phyloP scores from a whole-genome alignment of 768 basidiomycete species.

The Clitopilus hobsonii region DNA sequence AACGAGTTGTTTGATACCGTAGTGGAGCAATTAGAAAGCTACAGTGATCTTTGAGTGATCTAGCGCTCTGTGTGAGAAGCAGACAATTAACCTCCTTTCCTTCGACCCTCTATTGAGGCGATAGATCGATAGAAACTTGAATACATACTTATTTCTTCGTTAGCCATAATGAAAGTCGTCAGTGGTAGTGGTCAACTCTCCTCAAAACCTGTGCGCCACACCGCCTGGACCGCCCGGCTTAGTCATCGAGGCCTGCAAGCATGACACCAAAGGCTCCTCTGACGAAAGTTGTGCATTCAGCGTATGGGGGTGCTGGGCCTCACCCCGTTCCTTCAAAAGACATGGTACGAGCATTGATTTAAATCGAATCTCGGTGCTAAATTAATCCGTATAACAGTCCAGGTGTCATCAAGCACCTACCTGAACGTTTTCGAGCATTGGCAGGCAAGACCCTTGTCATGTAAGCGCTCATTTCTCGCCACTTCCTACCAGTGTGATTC shows the following conservation, averaged over 20 bases:
- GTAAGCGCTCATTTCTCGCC: slow-evolving; percentile 41
- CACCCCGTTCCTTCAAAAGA: slow-evolving; percentile 63
- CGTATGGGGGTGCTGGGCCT: slow-evolving; percentile 71
- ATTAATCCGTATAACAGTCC: slow-evolving; percentile 38
- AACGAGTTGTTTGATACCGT: no score
- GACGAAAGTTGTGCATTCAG: neutral
- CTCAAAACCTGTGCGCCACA: no score
- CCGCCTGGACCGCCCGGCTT: no score
- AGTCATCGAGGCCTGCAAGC: neutral
- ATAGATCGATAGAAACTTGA: no score
- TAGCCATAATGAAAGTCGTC: no score
- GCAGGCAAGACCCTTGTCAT: slow-evolving; percentile 69
- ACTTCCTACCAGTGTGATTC: slow-evolving; percentile 5
- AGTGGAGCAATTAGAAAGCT: no score
- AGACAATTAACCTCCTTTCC: no score
- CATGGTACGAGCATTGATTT: slow-evolving; percentile 37
- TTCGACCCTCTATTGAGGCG: no score
- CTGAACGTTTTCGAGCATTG: slow-evolving; percentile 57
- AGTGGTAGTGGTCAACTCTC: no score
- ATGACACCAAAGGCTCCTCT: neutral
- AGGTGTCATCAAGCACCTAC: slow-evolving; percentile 56
- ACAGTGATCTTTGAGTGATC: no score
- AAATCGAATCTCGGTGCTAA: neutral
- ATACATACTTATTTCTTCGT: no score
- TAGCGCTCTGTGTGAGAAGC: no score